Evolutionary conservation across 169 alveolate genomes (phyloP), one percentile per base, ranked within the genome.

Genomic region (Cryptosporidium bovis): DNA sequence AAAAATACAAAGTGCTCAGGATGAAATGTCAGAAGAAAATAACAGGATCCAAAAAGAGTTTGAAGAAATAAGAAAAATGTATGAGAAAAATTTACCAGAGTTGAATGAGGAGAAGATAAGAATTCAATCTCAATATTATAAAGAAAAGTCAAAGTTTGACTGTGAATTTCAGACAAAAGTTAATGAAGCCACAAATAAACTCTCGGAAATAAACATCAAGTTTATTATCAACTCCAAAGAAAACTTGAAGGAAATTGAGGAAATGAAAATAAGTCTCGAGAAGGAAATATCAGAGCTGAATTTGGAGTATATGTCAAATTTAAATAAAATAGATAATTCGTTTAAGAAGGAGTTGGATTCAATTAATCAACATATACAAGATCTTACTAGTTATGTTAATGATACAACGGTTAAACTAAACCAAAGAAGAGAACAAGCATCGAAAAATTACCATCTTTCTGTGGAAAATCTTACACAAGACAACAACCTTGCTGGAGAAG

Each of bases 401-500:
- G 71, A 56, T 16, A 77, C 69, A 1, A 77, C 87, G 2, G 8
- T 60, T 18, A 24, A 77, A 40, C 87, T 77, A 24, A 77, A 77
- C 20, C 56, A 56, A 40, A 55, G 71, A 24, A 56, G 87, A 77
- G 87, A 77, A 18, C 65, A 56, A 24, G 46, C 71, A 8, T 56
- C 87, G 8, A 56, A 77, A 27, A 51, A 77, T 31, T 77, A 77
- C 36, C 71, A 77, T 16, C 48, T 40, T 20, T 44, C 60, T 6
- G 87, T 77, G 29, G 87, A 77, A 62, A 77, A 15, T 31, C 36
- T 48, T 46, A 77, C 87, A 44, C 69, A 77, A 36, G 87, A 77
- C 2, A 77, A 77, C 24, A 77, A 77, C 50, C 40, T 29, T 34
- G 87, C 87, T 33, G 87, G 87, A 7, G 87, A 77, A 15, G 77